Base-by-base conservation (phyloP, 805 yeast species). In the Ogataea naganishii region DNA sequence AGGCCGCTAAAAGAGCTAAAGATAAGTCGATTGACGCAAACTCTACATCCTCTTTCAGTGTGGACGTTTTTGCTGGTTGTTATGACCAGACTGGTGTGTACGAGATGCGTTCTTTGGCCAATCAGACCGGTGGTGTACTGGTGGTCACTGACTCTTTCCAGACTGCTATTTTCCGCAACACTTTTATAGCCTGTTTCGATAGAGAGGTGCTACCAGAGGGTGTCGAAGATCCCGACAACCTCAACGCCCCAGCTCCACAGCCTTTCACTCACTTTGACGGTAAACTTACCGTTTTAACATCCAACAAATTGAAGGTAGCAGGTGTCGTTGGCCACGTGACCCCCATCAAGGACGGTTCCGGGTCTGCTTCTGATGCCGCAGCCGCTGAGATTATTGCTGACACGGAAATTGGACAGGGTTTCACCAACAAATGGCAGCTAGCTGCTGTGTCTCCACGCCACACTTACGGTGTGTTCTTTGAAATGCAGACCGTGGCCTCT, bases 291-390 rank as follows among this genome's bases (percentile, higher is more conserved):
- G 86, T 92, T 28, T 76, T 86, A 49, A 85, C 95, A 5, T 77
- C 94, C 23, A 73, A 70, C 47, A 95, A 86, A 49, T 70, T 92
- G 51, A 89, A 88, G 58, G 74, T 92, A 29, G 75, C 89, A 29
- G 99, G 98, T 32, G 63, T 92, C 34, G 83, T 92, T 51, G 99
- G 99, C 24, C 94, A 88, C 52, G 95, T 94, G 4, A 69, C 83
- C 8, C 75, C 95, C 6, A 61, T 73, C 49, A 69, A 70, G 47
- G 75, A 82, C 39, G 69, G 79, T 24, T n/a, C n/a, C n/a, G n/a
- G n/a, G n/a, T n/a, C n/a, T n/a, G n/a, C n/a, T n/a, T n/a, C n/a
- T n/a, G n/a, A n/a, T n/a, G n/a, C n/a, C n/a, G n/a, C n/a, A n/a
- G n/a, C n/a, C n/a, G n/a, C n/a, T n/a, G 58, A 70, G 23, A 81